These are phyloP conservation scores for Suhomyces panamericanus DNA, from an alignment of 1,139 yeast species.

Conservation along the genomic window DNA sequence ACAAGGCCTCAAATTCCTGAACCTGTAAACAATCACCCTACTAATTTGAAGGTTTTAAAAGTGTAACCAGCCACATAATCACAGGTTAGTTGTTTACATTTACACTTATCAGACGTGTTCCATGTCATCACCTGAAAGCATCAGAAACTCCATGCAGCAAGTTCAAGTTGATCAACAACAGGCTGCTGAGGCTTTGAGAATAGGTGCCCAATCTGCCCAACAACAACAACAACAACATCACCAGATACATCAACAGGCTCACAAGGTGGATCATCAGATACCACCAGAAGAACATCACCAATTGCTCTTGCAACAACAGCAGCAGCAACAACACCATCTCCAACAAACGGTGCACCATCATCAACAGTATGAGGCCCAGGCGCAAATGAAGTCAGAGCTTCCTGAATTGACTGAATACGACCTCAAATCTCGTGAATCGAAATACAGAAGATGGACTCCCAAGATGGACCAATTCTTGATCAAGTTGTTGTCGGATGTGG, in stretches of 20 bases:
- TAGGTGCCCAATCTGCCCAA: conserved; percentile 14
- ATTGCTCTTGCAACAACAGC: conserved; percentile 16
- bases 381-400: conserved; percentile 7
- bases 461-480: conserved; percentile 41
- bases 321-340: conserved; percentile 14
- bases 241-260: conserved; percentile 9
- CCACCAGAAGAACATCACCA: conserved; percentile 19
- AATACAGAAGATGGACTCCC: conserved; percentile 45
- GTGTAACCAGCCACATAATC: conserved; percentile 9
- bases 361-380: conserved; percentile 5
- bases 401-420: conserved; percentile 30
- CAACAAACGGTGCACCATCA: conserved; percentile 11
- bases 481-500: conserved; percentile 38
- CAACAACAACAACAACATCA: conserved; percentile 10
- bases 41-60: conserved; percentile 12
- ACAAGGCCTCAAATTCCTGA: neutral
- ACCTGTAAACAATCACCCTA: conserved; percentile 12
- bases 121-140: conserved; percentile 11
- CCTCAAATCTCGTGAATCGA: conserved; percentile 39
- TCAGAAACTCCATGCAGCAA: conserved; percentile 11
- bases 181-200: conserved; percentile 16
- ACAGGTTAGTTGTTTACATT: conserved; percentile 14
- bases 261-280: conserved; percentile 7
- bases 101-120: conserved; percentile 7
- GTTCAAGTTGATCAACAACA: conserved; percentile 15